Conservation (phyloP, 306 rosid genomes). For the Glycine tomentella region DNA sequence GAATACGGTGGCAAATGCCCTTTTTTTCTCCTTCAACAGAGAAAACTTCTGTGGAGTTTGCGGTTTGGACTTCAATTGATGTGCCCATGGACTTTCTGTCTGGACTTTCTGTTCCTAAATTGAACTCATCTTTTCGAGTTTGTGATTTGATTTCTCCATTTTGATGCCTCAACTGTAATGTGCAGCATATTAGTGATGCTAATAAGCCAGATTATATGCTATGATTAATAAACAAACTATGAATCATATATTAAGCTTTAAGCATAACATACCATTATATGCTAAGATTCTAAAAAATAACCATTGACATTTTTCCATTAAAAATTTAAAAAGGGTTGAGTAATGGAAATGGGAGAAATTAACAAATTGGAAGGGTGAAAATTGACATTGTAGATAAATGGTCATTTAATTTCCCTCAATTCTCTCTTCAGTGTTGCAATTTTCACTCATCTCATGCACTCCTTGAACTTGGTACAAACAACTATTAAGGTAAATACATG, state of each 20-base stretch:
- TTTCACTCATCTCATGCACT: constrained; percentile 11
- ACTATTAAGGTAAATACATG: neutral
- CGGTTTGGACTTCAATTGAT: constrained; percentile 81
- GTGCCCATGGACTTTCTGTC: constrained; percentile 65
- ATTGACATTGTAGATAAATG: neutral
- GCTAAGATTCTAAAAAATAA: constrained; percentile 7
- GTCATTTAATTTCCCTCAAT: neutral
- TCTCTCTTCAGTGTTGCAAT: neutral
- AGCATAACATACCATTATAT: neutral
- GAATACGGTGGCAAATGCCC: constrained; percentile 52
- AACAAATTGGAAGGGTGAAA: neutral
- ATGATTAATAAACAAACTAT: neutral
- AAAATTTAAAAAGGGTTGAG: neutral
- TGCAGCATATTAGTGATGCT: constrained; percentile 17
- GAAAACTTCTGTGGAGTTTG: constrained; percentile 67
- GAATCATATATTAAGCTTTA: neutral
- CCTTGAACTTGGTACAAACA: neutral
- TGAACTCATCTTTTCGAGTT: constrained; percentile 44
- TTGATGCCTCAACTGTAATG: constrained; percentile 66
- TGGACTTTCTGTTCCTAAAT: constrained; percentile 54
- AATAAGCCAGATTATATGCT: neutral
- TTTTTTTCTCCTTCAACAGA: constrained; percentile 63
- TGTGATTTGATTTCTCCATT: constrained; percentile 44
- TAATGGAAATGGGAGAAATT: constrained; percentile 1
- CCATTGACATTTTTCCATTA: neutral